A percentile compares a stretch with the other conserved stretches of the same genome.
These are phyloP conservation scores for Metschnikowia amazonensis DNA, from an alignment of 805 yeast species.

Conservation along the genomic window DNA sequence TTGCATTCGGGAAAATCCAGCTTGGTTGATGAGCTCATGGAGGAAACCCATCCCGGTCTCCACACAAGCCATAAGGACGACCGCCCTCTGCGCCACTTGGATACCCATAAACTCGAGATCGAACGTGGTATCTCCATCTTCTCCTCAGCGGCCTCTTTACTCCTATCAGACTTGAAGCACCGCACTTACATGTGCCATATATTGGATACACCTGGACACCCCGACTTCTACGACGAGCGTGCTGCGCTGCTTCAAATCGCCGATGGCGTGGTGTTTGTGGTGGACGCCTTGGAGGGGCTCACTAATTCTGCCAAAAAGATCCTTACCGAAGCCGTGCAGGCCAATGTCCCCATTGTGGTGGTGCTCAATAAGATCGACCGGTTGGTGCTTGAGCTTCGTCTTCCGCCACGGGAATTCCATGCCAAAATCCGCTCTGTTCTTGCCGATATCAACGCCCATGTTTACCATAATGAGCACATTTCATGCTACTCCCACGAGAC, in stretches of 20 bases:
- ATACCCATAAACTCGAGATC: constrained; percentile 64
- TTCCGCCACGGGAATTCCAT: constrained; percentile 73
- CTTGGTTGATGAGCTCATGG: constrained; percentile 62
- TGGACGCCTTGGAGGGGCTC: constrained; percentile 87
- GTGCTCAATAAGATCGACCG: constrained; percentile 83
- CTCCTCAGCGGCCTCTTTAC: constrained; percentile 55
- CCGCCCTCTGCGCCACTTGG: constrained; percentile 61
- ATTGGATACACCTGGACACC: constrained; percentile 91
- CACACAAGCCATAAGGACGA: constrained; percentile 28
- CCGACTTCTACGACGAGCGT: constrained; percentile 75
- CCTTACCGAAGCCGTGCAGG: constrained; percentile 49
- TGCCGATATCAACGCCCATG: constrained; percentile 58
- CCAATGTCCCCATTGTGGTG: constrained; percentile 51
- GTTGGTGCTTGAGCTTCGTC: constrained; percentile 69
- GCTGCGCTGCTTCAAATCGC: constrained; percentile 52
- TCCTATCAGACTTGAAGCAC: constrained; percentile 48
- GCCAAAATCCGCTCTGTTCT: constrained; percentile 59
- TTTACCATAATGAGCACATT: constrained; percentile 33
- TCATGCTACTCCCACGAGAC: constrained; percentile 24
- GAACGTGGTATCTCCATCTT: constrained; percentile 69
- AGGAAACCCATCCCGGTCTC: constrained; percentile 52
- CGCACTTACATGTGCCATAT: constrained; percentile 60
- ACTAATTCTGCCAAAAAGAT: constrained; percentile 50
- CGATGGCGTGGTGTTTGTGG: constrained; percentile 65
- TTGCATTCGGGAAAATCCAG: constrained; percentile 85